A percentile compares a stretch with the other conserved stretches of the same genome.
Conservation (phyloP, 2,329 filamentous ascomycete species). For the Fusarium coffeatum region DNA sequence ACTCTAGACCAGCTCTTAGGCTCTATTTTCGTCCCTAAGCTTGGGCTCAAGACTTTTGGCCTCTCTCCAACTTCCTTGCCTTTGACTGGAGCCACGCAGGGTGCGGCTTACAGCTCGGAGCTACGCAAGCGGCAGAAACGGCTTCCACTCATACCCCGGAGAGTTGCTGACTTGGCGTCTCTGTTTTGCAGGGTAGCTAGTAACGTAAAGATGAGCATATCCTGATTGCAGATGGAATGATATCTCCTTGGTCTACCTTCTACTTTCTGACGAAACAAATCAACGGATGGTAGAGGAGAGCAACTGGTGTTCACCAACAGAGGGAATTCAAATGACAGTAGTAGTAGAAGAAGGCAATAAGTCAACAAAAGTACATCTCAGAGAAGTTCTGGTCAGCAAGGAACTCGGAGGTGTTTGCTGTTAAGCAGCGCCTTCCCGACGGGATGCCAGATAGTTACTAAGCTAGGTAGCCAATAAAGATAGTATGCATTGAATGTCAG, state of each 20-base stretch:
- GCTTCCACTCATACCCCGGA: conserved; percentile 20
- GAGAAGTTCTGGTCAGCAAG: not conserved
- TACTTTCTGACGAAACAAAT: not conserved
- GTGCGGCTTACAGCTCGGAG: conserved; percentile 2
- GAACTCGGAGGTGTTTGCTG: not conserved
- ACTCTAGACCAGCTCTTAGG: not conserved
- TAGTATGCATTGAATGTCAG: too few relatives aligned
- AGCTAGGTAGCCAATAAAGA: too few relatives aligned
- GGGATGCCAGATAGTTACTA: not conserved
- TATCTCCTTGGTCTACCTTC: not conserved
- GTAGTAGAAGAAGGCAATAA: not conserved
- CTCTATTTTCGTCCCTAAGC: not conserved
- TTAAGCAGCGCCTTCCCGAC: not conserved
- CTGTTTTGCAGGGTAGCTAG: not conserved
- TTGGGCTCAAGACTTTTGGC: not conserved
- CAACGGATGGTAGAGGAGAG: not conserved
- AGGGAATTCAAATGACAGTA: not conserved
- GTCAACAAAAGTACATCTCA: not conserved
- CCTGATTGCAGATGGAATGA: not conserved
- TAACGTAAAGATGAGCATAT: not conserved
- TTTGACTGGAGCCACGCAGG: conserved; percentile 13
- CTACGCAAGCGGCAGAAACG: not conserved
- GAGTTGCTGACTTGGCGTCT: conserved; percentile 7
- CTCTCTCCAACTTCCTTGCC: not conserved
- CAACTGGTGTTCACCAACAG: not conserved